phyloP scores from a whole-genome alignment of 1,284 basidiomycete species.

The Clitocybe nebularis region DNA sequence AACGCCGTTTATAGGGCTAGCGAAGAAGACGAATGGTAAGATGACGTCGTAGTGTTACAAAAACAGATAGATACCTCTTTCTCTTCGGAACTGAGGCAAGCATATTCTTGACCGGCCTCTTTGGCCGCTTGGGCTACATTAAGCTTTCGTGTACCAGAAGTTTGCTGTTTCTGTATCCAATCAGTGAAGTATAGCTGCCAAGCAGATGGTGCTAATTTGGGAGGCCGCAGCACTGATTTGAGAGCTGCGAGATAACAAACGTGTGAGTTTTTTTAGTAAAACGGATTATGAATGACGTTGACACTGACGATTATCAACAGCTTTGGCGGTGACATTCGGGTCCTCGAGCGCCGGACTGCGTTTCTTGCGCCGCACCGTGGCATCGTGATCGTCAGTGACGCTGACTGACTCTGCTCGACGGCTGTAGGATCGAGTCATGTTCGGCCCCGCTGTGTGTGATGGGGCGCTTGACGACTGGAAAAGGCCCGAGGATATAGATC shows the following conservation, averaged over 20 bases:
- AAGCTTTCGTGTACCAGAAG: constrained; percentile 73
- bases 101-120: constrained; percentile 91
- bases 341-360: constrained; percentile 45
- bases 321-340: constrained; percentile 26
- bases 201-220: constrained; percentile 90
- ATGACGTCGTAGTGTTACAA: constrained; percentile 26
- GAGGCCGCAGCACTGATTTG: constrained; percentile 76
- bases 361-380: constrained; percentile 65
- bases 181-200: constrained; percentile 98
- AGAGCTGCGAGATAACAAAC: constrained; percentile 38
- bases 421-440: constrained; percentile 53
- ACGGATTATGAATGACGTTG: constrained; percentile 15
- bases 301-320: constrained; percentile 36
- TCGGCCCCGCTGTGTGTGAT: constrained; percentile 41
- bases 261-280: constrained; percentile 23
- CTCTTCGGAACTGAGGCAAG: constrained; percentile 71
- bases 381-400: constrained; percentile 60
- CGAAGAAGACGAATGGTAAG: constrained; percentile 22
- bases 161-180: constrained; percentile 89
- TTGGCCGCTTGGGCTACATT: constrained; percentile 96
- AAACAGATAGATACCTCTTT: constrained; percentile 60
- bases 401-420: constrained; percentile 62
- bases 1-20: constrained; percentile 84
- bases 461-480: constrained; percentile 77
- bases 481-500: constrained; percentile 47